Evolutionary conservation across 495 filamentous ascomycete species (phyloP), one percentile per base, ranked within the genome.

Genomic region (Neurospora tetraspora): DNA sequence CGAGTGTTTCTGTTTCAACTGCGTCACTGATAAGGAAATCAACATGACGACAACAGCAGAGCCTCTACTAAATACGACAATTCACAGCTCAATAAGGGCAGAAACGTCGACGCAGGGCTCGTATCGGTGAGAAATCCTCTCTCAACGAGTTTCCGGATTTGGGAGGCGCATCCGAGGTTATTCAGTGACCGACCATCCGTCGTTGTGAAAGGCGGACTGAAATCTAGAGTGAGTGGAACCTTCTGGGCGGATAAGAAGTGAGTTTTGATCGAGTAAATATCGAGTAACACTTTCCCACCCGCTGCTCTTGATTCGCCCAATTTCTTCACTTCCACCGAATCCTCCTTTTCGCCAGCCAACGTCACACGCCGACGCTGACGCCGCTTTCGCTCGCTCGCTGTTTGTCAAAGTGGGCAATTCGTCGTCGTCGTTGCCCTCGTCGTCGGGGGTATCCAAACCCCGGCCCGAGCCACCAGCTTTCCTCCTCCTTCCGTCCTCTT

Each of bases 201-300:
- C 42, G 18, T 45, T 10, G 42, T 43, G 42, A 45, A 27, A 31
- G 40, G 31, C 18, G 20, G 20, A 10, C 16, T 71, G n/a, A 43
- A 27, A 68, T 34, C 70, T 39, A 68, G n/a, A n/a, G 34, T 39
- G 68, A 20, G 68, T 34, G 34, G 34, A 27, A 39, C n/a, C 68
- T 69, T 40, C 38, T 37, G 34, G 34, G 42, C 20, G 36, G 20
- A 39, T 37, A 12, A 27, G 38, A 39, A 16, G 4, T 53, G 76
- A 77, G 77, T 81, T 81, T 79, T 74, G 39, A 80, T 81, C 78
- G 80, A 72, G 65, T 68, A 71, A 38, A 7, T 47, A 37, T 38
- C 40, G 16, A 47, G 53, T 65, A 65, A 65, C 39, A 31, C 27
- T 53, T 70, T 59, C 20, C 31, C 18, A 70, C 39, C 23, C 5